Evolutionary conservation across 2,329 filamentous ascomycete species (phyloP).

Genomic region (Cucurbitaria berberidis): DNA sequence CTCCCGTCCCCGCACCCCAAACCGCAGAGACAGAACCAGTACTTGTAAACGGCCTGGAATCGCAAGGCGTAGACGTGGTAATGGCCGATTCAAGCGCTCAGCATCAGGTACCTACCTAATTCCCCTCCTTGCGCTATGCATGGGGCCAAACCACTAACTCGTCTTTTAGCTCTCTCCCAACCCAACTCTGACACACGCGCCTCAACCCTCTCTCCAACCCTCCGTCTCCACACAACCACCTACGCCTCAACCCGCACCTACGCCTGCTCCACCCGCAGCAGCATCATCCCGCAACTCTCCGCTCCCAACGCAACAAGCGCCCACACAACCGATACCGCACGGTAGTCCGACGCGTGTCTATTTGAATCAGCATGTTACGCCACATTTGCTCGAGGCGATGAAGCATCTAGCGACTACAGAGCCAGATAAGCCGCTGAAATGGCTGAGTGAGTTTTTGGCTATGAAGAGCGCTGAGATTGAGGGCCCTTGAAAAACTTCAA

Average conservation of each 20-base stretch:
- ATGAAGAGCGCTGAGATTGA: constrained; percentile 57
- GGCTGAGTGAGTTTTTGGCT: constrained; percentile 56
- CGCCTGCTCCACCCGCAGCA: constrained; percentile 19
- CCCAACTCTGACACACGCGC: constrained; percentile 15
- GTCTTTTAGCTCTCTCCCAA: not conserved
- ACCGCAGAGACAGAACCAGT: constrained; percentile 21
- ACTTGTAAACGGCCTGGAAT: constrained; percentile 27
- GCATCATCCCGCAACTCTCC: constrained; percentile 45
- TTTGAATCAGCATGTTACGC: constrained; percentile 57
- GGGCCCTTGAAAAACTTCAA: constrained; percentile 30
- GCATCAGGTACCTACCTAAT: constrained; percentile 10
- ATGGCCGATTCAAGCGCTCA: constrained; percentile 32
- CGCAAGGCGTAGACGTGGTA: constrained; percentile 32
- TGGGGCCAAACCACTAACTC: not conserved
- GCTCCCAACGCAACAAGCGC: constrained; percentile 39
- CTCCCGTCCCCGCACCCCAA: constrained; percentile 20
- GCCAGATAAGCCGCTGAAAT: constrained; percentile 59
- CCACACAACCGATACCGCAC: constrained; percentile 51
- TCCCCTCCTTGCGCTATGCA: not conserved
- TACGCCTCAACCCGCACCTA: constrained; percentile 17
- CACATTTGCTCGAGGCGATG: constrained; percentile 59
- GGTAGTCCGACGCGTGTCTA: constrained; percentile 57
- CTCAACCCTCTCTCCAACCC: constrained; percentile 4
- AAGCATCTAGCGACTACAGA: constrained; percentile 58
- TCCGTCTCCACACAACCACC: constrained; percentile 1